phyloP scores from a whole-genome alignment of 2,329 filamentous ascomycete genomes.

The Didymella exigua region DNA sequence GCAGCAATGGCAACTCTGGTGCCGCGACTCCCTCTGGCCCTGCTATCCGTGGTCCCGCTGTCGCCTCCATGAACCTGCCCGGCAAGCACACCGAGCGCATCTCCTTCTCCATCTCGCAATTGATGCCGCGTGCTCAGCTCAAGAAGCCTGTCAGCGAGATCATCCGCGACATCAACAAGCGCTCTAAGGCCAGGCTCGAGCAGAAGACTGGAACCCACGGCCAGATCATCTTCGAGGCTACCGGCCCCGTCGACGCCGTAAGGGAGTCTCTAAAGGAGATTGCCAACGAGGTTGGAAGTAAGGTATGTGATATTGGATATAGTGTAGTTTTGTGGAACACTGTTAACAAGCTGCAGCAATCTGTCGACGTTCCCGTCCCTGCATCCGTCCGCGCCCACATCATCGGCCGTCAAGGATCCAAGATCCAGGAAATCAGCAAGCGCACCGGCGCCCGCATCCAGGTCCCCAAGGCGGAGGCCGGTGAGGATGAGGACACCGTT shows the following conservation, averaged over 20 bases:
- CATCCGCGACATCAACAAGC: constrained; percentile 89
- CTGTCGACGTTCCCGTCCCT: constrained; percentile 78
- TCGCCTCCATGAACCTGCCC: constrained; percentile 74
- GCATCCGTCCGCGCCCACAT: constrained; percentile 84
- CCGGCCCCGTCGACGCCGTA: constrained; percentile 81
- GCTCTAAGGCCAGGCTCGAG: constrained; percentile 83
- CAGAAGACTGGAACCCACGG: constrained; percentile 76
- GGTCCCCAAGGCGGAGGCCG: constrained; percentile 80
- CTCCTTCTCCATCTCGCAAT: constrained; percentile 73
- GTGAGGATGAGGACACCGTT: constrained; percentile 76
- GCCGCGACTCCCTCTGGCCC: constrained; percentile 66
- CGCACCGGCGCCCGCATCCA: constrained; percentile 89
- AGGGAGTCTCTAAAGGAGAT: constrained; percentile 89
- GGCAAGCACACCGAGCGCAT: constrained; percentile 82
- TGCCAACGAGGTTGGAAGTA: constrained; percentile 83
- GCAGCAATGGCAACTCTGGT: constrained; percentile 59
- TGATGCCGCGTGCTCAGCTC: constrained; percentile 76
- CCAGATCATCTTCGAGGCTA: constrained; percentile 80
- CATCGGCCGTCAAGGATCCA: constrained; percentile 89
- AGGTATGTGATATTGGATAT: constrained; percentile 60
- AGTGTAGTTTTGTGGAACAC: background rate
- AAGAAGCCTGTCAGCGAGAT: constrained; percentile 86
- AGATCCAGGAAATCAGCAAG: constrained; percentile 87
- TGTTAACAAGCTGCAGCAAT: constrained; percentile 56
- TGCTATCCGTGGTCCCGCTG: constrained; percentile 45